Conservation (phyloP, 2,329 filamentous ascomycete species). For the Neofusicoccum laricinum region DNA sequence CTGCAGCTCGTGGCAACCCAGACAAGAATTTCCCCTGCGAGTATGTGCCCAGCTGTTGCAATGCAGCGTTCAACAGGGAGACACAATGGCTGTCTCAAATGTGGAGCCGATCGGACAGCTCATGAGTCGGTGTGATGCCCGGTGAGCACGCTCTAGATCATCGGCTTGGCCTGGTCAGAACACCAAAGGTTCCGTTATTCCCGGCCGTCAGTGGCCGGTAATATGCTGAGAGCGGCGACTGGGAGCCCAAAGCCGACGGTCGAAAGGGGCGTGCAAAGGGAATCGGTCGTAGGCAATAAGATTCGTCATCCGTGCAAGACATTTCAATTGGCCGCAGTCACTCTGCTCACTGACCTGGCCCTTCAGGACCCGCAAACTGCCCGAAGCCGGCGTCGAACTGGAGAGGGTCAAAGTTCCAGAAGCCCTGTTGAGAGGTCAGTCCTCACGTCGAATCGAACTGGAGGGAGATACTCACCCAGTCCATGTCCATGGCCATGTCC, state of each 20-base stretch:
- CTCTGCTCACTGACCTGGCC: not conserved
- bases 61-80: not conserved
- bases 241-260: not conserved
- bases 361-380: not conserved
- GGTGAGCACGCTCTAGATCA: not conserved
- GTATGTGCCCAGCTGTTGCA: not conserved
- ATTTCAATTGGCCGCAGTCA: not conserved
- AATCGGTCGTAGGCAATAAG: not conserved
- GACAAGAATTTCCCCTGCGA: not conserved
- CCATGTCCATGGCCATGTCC: constrained; percentile 31
- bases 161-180: not conserved
- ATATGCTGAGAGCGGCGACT: not conserved
- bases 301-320: not conserved
- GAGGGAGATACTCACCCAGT: constrained; percentile 31
- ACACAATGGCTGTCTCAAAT: not conserved
- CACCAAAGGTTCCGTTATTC: not conserved
- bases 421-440: constrained; percentile 3
- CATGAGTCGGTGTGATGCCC: not conserved
- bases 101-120: not conserved
- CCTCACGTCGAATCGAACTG: not conserved
- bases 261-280: not conserved
- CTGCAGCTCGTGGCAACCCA: not conserved
- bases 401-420: constrained; percentile 17
- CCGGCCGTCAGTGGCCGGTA: not conserved
- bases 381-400: constrained; percentile 15